Evolutionary conservation across 768 basidiomycete genomes (phyloP).

Genomic region (Kwoniella sp.): DNA sequence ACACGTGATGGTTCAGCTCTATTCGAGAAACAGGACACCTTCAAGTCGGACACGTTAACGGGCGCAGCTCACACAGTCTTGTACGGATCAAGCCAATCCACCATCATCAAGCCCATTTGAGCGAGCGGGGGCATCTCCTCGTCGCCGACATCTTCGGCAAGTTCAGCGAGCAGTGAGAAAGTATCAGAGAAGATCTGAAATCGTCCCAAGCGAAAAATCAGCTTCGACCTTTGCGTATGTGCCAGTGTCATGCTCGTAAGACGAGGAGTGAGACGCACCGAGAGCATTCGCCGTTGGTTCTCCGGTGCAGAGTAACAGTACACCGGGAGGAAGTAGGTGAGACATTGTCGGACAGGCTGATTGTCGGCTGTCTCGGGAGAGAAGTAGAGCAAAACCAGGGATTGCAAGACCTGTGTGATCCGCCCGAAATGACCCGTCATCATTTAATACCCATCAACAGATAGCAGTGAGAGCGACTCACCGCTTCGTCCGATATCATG

Average conservation of each 20-base stretch:
- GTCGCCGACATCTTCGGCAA: constrained; percentile 69
- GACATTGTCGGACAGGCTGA: constrained; percentile 78
- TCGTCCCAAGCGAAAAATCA: background rate
- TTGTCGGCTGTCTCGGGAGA: constrained; percentile 80
- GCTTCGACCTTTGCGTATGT: background rate
- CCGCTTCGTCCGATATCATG: constrained; percentile 72
- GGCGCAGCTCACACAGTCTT: constrained; percentile 62
- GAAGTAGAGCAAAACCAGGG: constrained; percentile 67
- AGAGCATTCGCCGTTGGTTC: constrained; percentile 74
- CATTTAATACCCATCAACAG: background rate
- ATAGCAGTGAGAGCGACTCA: constrained; percentile 55
- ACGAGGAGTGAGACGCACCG: constrained; percentile 60
- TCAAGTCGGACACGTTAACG: background rate
- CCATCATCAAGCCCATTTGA: constrained; percentile 75
- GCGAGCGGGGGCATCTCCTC: constrained; percentile 69
- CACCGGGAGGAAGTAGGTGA: constrained; percentile 81
- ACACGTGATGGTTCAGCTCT: background rate
- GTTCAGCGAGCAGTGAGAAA: constrained; percentile 65
- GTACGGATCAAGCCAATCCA: constrained; percentile 85
- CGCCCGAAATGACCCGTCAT: background rate
- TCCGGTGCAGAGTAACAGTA: constrained; percentile 77
- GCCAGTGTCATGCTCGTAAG: too few relatives aligned
- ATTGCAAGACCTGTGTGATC: constrained; percentile 60
- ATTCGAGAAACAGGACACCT: background rate
- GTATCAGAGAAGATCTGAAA: constrained; percentile 70